A percentile compares a stretch with the other conserved stretches of the same genome.
Evolutionary conservation across 2,329 filamentous ascomycete species (phyloP).

Genomic region (Aspergillus versicolor): DNA sequence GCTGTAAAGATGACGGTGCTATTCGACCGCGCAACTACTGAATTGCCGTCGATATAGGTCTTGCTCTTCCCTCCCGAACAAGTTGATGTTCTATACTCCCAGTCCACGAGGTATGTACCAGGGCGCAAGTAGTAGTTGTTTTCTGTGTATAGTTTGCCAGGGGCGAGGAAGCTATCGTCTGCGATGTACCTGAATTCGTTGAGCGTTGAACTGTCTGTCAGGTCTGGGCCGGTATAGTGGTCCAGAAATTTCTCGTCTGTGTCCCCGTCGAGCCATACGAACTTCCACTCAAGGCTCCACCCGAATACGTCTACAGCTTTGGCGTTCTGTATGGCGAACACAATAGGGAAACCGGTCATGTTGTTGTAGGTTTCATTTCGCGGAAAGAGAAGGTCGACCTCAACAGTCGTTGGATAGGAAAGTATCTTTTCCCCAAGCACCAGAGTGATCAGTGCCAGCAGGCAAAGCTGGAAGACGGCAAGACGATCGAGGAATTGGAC

Average conservation of each 20-base stretch:
- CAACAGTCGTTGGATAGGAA: constrained; percentile 1
- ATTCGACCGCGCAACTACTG: neutral
- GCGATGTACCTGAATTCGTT: constrained; percentile 2
- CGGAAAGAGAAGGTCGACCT: constrained; percentile 4
- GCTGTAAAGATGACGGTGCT: neutral
- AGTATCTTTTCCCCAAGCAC: neutral
- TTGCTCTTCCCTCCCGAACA: neutral
- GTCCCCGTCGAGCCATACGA: neutral
- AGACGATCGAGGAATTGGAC: neutral
- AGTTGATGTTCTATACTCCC: neutral
- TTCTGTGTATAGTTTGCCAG: neutral
- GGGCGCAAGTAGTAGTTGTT: neutral
- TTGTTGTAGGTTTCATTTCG: constrained; percentile 7
- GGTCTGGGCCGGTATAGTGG: neutral
- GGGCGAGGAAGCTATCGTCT: neutral
- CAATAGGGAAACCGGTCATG: constrained; percentile 1
- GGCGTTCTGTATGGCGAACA: constrained; percentile 4
- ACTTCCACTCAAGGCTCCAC: neutral
- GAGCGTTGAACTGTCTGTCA: neutral
- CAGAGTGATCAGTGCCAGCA: neutral
- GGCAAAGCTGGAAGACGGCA: neutral
- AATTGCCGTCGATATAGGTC: neutral
- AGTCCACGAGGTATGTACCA: neutral
- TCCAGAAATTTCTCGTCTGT: neutral
- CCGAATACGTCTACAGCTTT: neutral